Conservation (phyloP, 2,329 filamentous ascomycete species). For the Ophiostoma himal-ulmi region DNA sequence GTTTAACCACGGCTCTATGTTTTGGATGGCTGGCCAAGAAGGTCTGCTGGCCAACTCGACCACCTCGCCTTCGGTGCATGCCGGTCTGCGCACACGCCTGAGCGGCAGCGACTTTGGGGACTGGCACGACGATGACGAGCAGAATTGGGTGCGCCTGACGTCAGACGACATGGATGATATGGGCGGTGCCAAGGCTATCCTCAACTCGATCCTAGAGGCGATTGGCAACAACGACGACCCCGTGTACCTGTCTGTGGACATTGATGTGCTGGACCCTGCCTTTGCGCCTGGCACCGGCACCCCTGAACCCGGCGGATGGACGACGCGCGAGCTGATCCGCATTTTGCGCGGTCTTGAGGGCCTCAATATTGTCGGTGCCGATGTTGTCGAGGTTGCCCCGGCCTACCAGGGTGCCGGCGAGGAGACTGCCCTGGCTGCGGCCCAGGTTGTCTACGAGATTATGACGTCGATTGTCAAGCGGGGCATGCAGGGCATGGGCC, state of each 20-base stretch:
- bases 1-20: conserved; percentile 88
- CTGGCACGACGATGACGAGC: conserved; percentile 64
- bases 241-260: conserved; percentile 45
- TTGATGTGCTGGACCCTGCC: conserved; percentile 36
- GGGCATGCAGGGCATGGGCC: conserved; percentile 37
- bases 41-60: conserved; percentile 67
- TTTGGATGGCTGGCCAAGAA: conserved; percentile 79
- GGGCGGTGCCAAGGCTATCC: conserved; percentile 60
- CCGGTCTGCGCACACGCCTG: conserved; percentile 72
- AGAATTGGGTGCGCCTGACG: conserved; percentile 75
- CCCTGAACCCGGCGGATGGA: conserved; percentile 87
- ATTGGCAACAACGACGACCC: conserved; percentile 68
- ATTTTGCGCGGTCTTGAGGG: conserved; percentile 76
- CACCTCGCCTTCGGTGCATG: conserved; percentile 69
- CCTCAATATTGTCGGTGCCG: conserved; percentile 80
- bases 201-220: conserved; percentile 54
- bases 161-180: conserved; percentile 84
- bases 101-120: conserved; percentile 59
- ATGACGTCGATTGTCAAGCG: conserved; percentile 62
- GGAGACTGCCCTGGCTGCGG: conserved; percentile 74
- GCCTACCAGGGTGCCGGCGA: conserved; percentile 77
- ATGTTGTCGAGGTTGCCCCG: conserved; percentile 83
- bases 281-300: conserved; percentile 60
- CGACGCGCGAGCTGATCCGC: conserved; percentile 76
- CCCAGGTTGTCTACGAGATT: conserved; percentile 82